phyloP scores from a whole-genome alignment of 2,329 filamentous ascomycete species.

The Fusarium beomiforme region DNA sequence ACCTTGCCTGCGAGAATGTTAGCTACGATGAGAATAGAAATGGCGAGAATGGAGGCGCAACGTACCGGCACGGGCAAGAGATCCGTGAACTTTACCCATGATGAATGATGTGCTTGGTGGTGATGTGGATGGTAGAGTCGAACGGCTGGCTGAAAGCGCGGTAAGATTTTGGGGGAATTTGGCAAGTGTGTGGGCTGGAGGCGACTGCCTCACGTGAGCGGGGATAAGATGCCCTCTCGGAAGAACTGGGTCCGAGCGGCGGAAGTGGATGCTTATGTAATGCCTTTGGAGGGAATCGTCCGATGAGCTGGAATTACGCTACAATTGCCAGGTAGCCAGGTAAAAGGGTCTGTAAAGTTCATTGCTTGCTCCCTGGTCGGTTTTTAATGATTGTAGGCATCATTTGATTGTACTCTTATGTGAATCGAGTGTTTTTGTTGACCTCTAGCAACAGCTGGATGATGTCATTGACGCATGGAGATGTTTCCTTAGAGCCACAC shows the following conservation, averaged over 20 bases:
- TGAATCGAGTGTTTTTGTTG: rapidly evolving
- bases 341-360: neutral
- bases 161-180: slow-evolving; percentile 51
- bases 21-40: slow-evolving; percentile 32
- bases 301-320: neutral
- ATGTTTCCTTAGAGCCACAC: too few species aligned
- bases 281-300: neutral
- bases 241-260: slow-evolving; percentile 42
- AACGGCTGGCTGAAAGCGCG: slow-evolving; percentile 36
- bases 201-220: slow-evolving; percentile 50
- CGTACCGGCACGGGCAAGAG: slow-evolving; percentile 83
- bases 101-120: slow-evolving; percentile 57
- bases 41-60: slow-evolving; percentile 24
- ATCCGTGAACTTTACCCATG: slow-evolving; percentile 96
- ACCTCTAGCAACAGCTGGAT: rapidly evolving
- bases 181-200: slow-evolving; percentile 52
- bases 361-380: neutral
- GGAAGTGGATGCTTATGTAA: slow-evolving; percentile 17
- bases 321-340: too few species aligned
- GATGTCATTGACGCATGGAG: neutral
- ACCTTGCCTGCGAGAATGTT: slow-evolving; percentile 88
- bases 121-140: slow-evolving; percentile 49
- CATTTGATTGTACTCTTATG: rapidly evolving
- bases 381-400: rapidly evolving
- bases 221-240: slow-evolving; percentile 47